Conservation (phyloP, 768 basidiomycete genomes). For the Galerina sulciceps region DNA sequence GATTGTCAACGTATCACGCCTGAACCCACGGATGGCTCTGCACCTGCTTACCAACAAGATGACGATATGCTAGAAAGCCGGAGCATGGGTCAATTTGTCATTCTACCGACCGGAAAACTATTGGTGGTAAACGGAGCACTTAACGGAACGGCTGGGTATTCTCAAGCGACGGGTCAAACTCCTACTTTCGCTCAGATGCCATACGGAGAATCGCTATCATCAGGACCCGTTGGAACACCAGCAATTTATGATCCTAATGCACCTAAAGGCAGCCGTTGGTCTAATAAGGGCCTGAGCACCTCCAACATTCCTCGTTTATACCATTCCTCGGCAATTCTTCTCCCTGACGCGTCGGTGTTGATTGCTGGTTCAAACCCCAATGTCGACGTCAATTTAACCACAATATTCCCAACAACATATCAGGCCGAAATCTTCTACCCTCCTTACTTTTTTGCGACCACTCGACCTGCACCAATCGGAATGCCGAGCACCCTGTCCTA, state of each 20-base stretch:
- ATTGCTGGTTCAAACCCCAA: conserved; percentile 96
- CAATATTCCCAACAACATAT: conserved; percentile 77
- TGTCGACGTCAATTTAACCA: conserved; percentile 72
- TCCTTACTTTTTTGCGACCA: conserved; percentile 73
- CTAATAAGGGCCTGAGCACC: conserved; percentile 61
- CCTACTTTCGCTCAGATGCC: conserved; percentile 59
- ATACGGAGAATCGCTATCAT: conserved; percentile 72
- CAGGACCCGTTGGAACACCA: conserved; percentile 78
- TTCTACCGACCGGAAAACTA: conserved; percentile 76
- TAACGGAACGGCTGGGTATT: conserved; percentile 93
- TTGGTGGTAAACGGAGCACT: conserved; percentile 83
- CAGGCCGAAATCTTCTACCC: conserved; percentile 91
- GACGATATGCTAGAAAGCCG: conserved; percentile 76
- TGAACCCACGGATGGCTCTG: conserved; percentile 72
- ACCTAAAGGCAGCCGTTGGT: conserved; percentile 75
- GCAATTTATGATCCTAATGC: conserved; percentile 83
- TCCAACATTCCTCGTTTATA: conserved; percentile 82
- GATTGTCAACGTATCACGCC: conserved; percentile 88
- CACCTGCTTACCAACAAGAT: conserved; percentile 66
- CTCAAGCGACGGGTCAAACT: conserved; percentile 58
- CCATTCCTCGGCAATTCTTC: conserved; percentile 87
- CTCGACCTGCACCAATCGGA: conserved; percentile 72
- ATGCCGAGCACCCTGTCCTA: conserved; percentile 78
- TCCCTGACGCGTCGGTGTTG: conserved; percentile 85
- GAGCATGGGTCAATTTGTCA: conserved; percentile 95